Evolutionary conservation across 2,329 filamentous ascomycete genomes (phyloP).

Genomic region (Trematosphaeria pertusa): DNA sequence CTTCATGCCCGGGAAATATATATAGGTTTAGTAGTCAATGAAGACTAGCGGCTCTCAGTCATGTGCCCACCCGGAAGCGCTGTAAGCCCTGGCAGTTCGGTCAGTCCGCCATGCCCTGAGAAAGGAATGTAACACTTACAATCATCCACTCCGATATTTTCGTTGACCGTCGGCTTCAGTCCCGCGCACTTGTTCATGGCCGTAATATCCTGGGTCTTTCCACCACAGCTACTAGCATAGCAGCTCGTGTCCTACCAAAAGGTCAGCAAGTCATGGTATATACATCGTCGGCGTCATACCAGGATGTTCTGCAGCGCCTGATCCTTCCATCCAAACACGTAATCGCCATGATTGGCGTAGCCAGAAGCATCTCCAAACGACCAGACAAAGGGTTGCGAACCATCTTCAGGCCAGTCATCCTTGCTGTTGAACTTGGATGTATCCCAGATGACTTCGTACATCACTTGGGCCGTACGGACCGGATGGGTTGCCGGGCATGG

Average conservation of each 20-base stretch:
- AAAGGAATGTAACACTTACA: slow-evolving; percentile 7
- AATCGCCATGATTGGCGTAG: slow-evolving; percentile 58
- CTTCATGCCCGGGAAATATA: too few relatives aligned
- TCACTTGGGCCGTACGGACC: slow-evolving; percentile 20
- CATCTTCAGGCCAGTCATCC: slow-evolving; percentile 21
- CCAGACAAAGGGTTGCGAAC: slow-evolving; percentile 26
- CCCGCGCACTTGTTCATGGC: slow-evolving; percentile 29
- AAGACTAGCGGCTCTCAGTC: too few relatives aligned
- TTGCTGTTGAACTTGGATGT: slow-evolving; percentile 19
- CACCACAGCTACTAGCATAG: slow-evolving; percentile 14
- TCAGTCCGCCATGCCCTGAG: neutral
- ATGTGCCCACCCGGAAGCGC: slow-evolving; percentile 13
- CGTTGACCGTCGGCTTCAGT: slow-evolving; percentile 55
- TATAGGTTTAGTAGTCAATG: too few relatives aligned
- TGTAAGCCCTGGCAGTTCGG: slow-evolving; percentile 7
- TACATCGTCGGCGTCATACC: neutral
- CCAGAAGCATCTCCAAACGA: slow-evolving; percentile 40
- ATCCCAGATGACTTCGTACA: slow-evolving; percentile 28
- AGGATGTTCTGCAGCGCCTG: slow-evolving; percentile 30
- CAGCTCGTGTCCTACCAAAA: slow-evolving; percentile 14
- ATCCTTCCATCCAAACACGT: slow-evolving; percentile 59
- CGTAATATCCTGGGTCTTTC: slow-evolving; percentile 14
- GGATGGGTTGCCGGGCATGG: slow-evolving; percentile 22
- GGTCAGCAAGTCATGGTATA: neutral
- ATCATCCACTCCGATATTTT: slow-evolving; percentile 50